These are phyloP conservation scores for Dictyostelium intermedium DNA, from an alignment of 78 protist genomes.

Conservation along the genomic window DNA sequence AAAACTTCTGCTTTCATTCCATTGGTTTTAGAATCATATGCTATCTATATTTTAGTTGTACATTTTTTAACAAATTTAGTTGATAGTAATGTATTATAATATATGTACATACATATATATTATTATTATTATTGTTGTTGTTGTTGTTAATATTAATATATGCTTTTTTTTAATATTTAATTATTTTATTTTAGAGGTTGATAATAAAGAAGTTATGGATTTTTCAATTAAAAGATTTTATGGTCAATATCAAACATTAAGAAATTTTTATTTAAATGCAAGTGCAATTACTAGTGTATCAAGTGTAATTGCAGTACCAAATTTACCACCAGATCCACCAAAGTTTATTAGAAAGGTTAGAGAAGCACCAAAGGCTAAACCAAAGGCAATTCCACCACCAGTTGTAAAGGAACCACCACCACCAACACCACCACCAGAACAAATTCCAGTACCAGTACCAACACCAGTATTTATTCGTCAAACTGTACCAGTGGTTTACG, in stretches of 20 bases:
- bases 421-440: constrained; percentile 26
- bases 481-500: constrained; percentile 79
- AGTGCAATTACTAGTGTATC: constrained; percentile 69
- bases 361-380: constrained; percentile 53
- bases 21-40: constrained; percentile 73
- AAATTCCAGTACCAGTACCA: constrained; percentile 60
- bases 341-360: constrained; percentile 50
- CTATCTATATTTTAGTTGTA: constrained; percentile 73
- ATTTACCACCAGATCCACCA: constrained; percentile 82
- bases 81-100: constrained; percentile 39
- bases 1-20: constrained; percentile 80
- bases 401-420: constrained; percentile 25
- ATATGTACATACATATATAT: background rate
- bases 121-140: too few species aligned
- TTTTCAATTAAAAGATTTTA: constrained; percentile 79
- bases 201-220: constrained; percentile 65
- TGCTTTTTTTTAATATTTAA: background rate
- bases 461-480: constrained; percentile 72
- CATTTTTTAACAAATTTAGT: constrained; percentile 61
- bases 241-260: constrained; percentile 64
- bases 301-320: constrained; percentile 80
- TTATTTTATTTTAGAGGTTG: constrained; percentile 35
- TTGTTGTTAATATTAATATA: background rate
- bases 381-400: constrained; percentile 38
- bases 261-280: constrained; percentile 75